These are phyloP conservation scores for Chytridiales sp. DNA, from an alignment of 371 early-diverging fungal species.

Conservation along the genomic window DNA sequence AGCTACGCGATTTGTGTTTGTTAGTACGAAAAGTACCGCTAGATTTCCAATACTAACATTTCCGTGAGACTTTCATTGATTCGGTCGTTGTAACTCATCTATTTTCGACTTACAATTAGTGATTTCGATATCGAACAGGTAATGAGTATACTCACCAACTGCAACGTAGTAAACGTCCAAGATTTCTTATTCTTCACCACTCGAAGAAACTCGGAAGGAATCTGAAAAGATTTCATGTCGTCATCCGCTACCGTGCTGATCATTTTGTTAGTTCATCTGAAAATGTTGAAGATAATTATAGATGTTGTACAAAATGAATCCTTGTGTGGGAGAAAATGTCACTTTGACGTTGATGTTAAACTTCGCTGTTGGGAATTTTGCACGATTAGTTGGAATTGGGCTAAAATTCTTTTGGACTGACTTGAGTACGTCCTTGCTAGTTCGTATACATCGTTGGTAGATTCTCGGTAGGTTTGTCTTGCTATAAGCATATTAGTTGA, in stretches of 20 bases:
- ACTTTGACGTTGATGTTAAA: constrained; percentile 64
- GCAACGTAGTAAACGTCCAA: constrained; percentile 72
- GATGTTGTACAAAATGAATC: constrained; percentile 60
- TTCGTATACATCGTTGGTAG: constrained; percentile 78
- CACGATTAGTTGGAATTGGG: too few species aligned
- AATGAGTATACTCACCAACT: constrained; percentile 55
- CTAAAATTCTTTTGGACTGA: too few species aligned
- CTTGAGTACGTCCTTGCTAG: constrained; percentile 35
- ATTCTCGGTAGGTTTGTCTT: constrained; percentile 81
- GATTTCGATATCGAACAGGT: constrained; percentile 36
- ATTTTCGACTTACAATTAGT: constrained; percentile 34
- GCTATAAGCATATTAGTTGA: constrained; percentile 40
- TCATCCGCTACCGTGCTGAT: background rate
- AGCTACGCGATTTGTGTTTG: too few species aligned
- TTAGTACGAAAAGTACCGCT: too few species aligned
- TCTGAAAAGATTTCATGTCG: background rate
- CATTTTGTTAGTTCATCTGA: background rate
- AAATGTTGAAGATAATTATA: background rate
- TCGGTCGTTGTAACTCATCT: constrained; percentile 74
- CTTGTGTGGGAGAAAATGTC: constrained; percentile 57
- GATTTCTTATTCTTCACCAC: constrained; percentile 59
- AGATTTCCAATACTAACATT: constrained; percentile 60
- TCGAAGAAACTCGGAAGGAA: constrained; percentile 59
- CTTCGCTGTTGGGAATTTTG: constrained; percentile 44
- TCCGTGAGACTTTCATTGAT: constrained; percentile 69